Percentiles rank a stretch among this genome's conserved stretches.
These are phyloP conservation scores for Diaporthe nobilis DNA, from an alignment of 2,329 filamentous ascomycete species.

Conservation along the genomic window DNA sequence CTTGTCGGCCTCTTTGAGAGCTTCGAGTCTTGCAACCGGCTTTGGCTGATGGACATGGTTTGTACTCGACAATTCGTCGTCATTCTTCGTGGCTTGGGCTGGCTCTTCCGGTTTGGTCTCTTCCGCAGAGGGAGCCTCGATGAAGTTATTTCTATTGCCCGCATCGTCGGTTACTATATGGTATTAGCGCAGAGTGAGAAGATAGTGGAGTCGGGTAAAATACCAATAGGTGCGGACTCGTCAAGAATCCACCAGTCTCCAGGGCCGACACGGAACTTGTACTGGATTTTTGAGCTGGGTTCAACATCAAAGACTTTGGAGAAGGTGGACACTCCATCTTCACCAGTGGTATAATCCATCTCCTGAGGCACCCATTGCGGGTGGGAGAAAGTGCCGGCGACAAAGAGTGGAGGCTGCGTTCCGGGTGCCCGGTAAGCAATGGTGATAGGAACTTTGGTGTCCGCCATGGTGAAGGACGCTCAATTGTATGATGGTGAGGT, in stretches of 20 bases:
- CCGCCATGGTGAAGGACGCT: slow-evolving; percentile 50
- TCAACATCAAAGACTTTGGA: slow-evolving; percentile 68
- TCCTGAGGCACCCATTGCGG: slow-evolving; percentile 77
- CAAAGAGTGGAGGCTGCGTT: slow-evolving; percentile 76
- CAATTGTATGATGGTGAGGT: background rate
- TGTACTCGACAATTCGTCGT: background rate
- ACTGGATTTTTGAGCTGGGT: slow-evolving; percentile 74
- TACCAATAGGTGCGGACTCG: slow-evolving; percentile 72
- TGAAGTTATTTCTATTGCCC: slow-evolving; percentile 65
- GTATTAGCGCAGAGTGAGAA: slow-evolving; percentile 14
- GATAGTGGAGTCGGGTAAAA: slow-evolving; percentile 43
- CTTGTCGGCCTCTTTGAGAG: slow-evolving; percentile 39
- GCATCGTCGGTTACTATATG: slow-evolving; percentile 55
- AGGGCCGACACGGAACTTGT: slow-evolving; percentile 79
- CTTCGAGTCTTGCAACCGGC: slow-evolving; percentile 37
- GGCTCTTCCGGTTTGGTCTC: slow-evolving; percentile 4
- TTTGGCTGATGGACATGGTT: slow-evolving; percentile 36
- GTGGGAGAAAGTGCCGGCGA: slow-evolving; percentile 78
- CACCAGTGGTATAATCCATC: slow-evolving; percentile 69
- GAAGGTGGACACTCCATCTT: slow-evolving; percentile 71
- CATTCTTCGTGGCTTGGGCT: background rate
- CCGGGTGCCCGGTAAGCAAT: slow-evolving; percentile 74
- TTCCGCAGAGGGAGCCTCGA: slow-evolving; percentile 50
- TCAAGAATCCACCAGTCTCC: slow-evolving; percentile 81
- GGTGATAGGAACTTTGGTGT: slow-evolving; percentile 60